These are phyloP conservation scores for Phaseolus coccineus DNA, from an alignment of 331 rosid genomes.

Conservation along the genomic window DNA sequence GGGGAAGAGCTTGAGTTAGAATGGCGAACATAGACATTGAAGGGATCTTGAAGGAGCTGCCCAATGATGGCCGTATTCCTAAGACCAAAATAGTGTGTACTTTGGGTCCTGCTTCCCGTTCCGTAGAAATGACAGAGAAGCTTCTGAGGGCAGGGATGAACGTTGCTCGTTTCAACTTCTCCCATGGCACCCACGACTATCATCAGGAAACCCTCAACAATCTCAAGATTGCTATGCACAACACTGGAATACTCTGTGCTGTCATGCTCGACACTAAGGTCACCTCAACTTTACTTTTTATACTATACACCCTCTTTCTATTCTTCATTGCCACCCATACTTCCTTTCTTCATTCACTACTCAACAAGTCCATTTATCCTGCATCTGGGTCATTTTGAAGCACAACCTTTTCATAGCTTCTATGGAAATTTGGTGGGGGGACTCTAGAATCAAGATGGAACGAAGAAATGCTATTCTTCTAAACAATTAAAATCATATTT, in stretches of 20 bases:
- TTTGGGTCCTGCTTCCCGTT: conserved; percentile 86
- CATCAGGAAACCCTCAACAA: conserved; percentile 93
- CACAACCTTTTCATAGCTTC: not conserved
- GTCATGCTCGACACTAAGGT: conserved; percentile 99
- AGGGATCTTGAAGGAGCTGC: conserved; percentile 80
- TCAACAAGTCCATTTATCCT: not conserved
- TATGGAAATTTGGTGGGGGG: not conserved
- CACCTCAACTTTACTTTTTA: not conserved
- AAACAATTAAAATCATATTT: not conserved
- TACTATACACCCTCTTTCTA: not conserved
- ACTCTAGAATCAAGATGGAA: not conserved
- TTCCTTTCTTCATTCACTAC: not conserved
- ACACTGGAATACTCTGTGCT: conserved; percentile 83
- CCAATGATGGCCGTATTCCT: conserved; percentile 77
- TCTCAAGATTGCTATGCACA: conserved; percentile 83
- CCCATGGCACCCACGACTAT: conserved; percentile 88
- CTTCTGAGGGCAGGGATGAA: conserved; percentile 96
- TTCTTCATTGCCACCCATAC: not conserved
- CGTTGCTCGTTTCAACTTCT: conserved; percentile 94
- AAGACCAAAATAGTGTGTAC: conserved; percentile 98
- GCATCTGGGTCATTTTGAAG: not conserved
- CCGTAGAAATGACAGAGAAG: conserved; percentile 81
- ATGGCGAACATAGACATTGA: conserved; percentile 66
- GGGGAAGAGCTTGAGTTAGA: not conserved
- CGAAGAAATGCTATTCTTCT: not conserved